Evolutionary conservation across 176 grass and related monocot genomes (phyloP).

Genomic region (maize (Zea mays)): DNA sequence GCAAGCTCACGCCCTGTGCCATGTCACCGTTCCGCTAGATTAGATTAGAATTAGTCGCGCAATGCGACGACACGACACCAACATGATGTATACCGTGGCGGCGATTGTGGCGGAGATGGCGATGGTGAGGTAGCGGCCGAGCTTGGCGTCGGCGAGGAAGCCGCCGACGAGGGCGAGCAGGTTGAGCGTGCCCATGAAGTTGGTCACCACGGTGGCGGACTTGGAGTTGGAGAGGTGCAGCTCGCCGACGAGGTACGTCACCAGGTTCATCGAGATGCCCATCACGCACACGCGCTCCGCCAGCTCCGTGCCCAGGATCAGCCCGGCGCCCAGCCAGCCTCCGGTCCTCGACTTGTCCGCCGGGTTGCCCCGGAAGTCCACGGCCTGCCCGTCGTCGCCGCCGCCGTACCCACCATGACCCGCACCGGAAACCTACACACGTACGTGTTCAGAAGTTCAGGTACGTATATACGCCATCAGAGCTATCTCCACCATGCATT

Average conservation of each 20-base stretch:
- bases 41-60: background rate
- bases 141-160: constrained; percentile 74
- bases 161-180: constrained; percentile 63
- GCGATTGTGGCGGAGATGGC: constrained; percentile 50
- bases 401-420: constrained; percentile 33
- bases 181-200: constrained; percentile 75
- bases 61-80: background rate
- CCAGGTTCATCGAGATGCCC: constrained; percentile 77
- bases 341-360: constrained; percentile 74
- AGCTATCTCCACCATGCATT: background rate
- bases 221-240: constrained; percentile 61
- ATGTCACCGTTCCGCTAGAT: no score
- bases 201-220: constrained; percentile 67
- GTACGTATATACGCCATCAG: background rate
- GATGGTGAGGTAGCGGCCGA: constrained; percentile 69
- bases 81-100: constrained; percentile 8
- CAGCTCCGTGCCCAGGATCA: constrained; percentile 81
- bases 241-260: constrained; percentile 58
- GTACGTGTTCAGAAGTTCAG: background rate
- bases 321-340: constrained; percentile 79
- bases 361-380: constrained; percentile 75
- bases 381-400: constrained; percentile 13
- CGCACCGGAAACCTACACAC: constrained; percentile 57
- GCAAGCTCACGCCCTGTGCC: constrained; percentile 51
- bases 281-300: constrained; percentile 82